Conservation (phyloP, 2,329 filamentous ascomycete species). For the Blastomyces percursus region DNA sequence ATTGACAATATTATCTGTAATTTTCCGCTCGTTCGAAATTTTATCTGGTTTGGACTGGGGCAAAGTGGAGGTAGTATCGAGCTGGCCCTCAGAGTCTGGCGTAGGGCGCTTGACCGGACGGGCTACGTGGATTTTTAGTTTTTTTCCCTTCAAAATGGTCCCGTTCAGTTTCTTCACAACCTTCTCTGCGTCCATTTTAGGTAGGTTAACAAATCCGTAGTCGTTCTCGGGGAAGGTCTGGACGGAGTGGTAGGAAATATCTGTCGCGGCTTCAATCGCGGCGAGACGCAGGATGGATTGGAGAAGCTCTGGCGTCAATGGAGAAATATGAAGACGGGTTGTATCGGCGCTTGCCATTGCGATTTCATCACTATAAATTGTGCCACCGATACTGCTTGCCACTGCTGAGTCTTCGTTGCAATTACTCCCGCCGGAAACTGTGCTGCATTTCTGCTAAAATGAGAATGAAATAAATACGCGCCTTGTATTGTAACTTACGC, state of each 20-base stretch:
- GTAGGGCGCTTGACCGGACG: slow-evolving; percentile 37
- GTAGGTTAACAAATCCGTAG: slow-evolving; percentile 84
- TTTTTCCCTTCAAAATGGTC: slow-evolving; percentile 68
- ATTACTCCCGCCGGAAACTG: background rate
- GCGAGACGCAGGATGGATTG: slow-evolving; percentile 59
- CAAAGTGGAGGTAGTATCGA: slow-evolving; percentile 24
- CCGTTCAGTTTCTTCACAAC: slow-evolving; percentile 86
- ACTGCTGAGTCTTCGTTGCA: background rate
- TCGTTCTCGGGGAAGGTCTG: slow-evolving; percentile 81
- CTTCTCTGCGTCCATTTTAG: slow-evolving; percentile 72
- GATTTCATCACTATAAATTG: slow-evolving; percentile 2
- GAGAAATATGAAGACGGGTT: slow-evolving; percentile 72
- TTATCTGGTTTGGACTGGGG: slow-evolving; percentile 34
- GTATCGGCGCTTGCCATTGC: slow-evolving; percentile 24
- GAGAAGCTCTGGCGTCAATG: slow-evolving; percentile 65
- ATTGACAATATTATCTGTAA: slow-evolving; percentile 43
- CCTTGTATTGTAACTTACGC: background rate
- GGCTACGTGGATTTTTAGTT: slow-evolving; percentile 75
- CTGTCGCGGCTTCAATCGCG: slow-evolving; percentile 54
- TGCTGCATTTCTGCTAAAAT: background rate
- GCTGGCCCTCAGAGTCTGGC: slow-evolving; percentile 20
- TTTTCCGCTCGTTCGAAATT: slow-evolving; percentile 42
- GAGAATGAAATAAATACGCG: background rate
- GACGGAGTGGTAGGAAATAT: slow-evolving; percentile 78
- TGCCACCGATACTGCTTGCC: background rate